Evolutionary conservation across 139 green algal species (phyloP).

Genomic region (Picochlorum sp.): DNA sequence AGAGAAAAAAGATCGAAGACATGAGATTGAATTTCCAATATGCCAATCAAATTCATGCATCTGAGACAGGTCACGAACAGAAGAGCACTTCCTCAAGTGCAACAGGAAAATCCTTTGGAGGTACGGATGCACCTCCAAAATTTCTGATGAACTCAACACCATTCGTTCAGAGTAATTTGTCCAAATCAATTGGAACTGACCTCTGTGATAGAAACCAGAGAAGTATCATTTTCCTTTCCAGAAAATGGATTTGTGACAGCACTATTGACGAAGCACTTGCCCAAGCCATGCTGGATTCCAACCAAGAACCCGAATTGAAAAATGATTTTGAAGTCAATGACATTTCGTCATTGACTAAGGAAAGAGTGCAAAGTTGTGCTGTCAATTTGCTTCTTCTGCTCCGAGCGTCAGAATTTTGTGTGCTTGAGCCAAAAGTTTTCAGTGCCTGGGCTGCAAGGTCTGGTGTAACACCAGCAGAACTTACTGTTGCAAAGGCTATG

Average conservation of each 20-base stretch:
- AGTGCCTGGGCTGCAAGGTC: slow-evolving; percentile 8
- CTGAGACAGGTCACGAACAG: neutral
- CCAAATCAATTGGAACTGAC: neutral
- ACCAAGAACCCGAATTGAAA: neutral
- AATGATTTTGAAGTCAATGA: neutral
- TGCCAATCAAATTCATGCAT: neutral
- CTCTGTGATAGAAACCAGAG: neutral
- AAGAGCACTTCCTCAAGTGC: too few species aligned
- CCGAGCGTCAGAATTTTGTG: neutral
- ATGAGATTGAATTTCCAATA: slow-evolving; percentile 3
- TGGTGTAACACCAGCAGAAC: neutral
- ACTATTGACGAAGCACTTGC: neutral
- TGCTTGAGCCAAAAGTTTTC: neutral
- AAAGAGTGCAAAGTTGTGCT: slow-evolving; percentile 1
- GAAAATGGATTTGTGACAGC: slow-evolving; percentile 1
- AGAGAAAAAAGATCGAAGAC: neutral
- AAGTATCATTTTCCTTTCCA: neutral
- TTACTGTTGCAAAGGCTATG: slow-evolving; percentile 8
- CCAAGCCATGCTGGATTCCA: neutral
- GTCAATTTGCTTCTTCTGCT: neutral
- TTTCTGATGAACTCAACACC: too few species aligned
- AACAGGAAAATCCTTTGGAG: too few species aligned
- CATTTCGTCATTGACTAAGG: neutral
- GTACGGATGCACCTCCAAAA: too few species aligned
- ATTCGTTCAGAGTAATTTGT: neutral